Percentiles rank a stretch among this genome's conserved stretches.
These are phyloP conservation scores for Pezicula radicicola DNA, from an alignment of 2,329 filamentous ascomycete genomes.

Conservation along the genomic window DNA sequence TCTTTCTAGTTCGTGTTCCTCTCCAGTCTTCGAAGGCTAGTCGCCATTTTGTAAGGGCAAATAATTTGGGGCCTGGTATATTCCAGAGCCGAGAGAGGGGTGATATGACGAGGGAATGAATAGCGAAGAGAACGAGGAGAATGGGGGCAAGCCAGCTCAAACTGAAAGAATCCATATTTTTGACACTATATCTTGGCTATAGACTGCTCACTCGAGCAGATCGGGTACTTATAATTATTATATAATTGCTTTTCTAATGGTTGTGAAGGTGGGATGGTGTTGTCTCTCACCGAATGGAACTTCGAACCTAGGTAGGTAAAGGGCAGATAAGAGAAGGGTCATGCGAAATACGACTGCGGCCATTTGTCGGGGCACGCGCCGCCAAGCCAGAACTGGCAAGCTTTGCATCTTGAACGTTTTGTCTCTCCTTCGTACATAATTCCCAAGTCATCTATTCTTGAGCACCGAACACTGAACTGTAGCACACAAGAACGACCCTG, in stretches of 20 bases:
- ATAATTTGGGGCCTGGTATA: slow-evolving; percentile 15
- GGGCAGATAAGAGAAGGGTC: too few relatives aligned
- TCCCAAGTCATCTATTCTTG: too few relatives aligned
- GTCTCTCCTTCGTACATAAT: too few relatives aligned
- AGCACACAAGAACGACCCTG: too few relatives aligned
- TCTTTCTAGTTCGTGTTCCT: slow-evolving; percentile 11
- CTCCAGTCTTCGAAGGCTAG: slow-evolving; percentile 14
- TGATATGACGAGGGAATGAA: background rate
- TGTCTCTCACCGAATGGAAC: too few relatives aligned
- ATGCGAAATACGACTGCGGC: too few relatives aligned
- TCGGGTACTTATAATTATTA: background rate
- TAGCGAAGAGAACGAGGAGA: background rate
- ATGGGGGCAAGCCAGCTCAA: background rate
- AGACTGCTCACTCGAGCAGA: background rate
- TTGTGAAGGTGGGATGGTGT: background rate
- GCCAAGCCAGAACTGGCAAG: too few relatives aligned
- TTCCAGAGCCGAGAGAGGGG: slow-evolving; percentile 4
- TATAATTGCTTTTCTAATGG: background rate
- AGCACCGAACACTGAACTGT: too few relatives aligned
- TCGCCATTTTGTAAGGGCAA: slow-evolving; percentile 14
- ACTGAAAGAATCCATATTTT: background rate
- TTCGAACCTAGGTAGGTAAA: too few relatives aligned
- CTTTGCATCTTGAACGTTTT: too few relatives aligned
- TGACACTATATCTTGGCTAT: background rate
- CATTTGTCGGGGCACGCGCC: too few relatives aligned